Evolutionary conservation across 352 stramenopile genomes (phyloP).

Genomic region (Pythium phragmitis): DNA sequence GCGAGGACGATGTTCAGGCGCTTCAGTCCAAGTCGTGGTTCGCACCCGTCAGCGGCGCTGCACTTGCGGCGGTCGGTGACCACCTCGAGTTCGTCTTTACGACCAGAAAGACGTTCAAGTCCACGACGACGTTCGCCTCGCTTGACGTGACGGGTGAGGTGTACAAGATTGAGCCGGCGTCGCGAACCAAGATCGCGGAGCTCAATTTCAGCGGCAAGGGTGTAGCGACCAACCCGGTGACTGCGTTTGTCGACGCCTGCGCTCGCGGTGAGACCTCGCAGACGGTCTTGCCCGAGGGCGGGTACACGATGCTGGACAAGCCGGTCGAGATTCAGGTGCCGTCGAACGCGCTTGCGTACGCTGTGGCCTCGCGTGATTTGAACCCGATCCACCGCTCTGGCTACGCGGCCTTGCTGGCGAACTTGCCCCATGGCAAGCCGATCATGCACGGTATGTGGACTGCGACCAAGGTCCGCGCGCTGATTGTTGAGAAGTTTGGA

Average conservation of each 20-base stretch:
- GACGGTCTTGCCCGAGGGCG: slow-evolving; percentile 46
- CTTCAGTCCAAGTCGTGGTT: slow-evolving; percentile 73
- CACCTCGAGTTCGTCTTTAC: slow-evolving; percentile 47
- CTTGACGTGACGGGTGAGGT: slow-evolving; percentile 54
- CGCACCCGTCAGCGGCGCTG: slow-evolving; percentile 27
- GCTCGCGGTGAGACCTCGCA: slow-evolving; percentile 13
- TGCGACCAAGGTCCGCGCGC: slow-evolving; percentile 75
- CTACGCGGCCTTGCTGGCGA: slow-evolving; percentile 71
- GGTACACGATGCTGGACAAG: slow-evolving; percentile 66
- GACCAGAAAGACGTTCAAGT: slow-evolving; percentile 60
- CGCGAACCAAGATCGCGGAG: slow-evolving; percentile 28
- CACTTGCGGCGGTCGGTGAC: slow-evolving; percentile 40
- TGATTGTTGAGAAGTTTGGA: slow-evolving; percentile 57
- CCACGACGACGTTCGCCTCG: slow-evolving; percentile 35
- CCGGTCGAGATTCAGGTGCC: slow-evolving; percentile 71
- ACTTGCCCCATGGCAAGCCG: slow-evolving; percentile 65
- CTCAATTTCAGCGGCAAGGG: slow-evolving; percentile 19
- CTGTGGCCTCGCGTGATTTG: slow-evolving; percentile 77
- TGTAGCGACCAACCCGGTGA: slow-evolving; percentile 16
- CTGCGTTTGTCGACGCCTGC: slow-evolving; percentile 12
- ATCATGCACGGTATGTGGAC: slow-evolving; percentile 91
- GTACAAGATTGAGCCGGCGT: slow-evolving; percentile 36
- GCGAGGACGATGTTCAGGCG: slow-evolving; percentile 49
- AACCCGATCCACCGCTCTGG: slow-evolving; percentile 87
- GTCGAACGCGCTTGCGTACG: slow-evolving; percentile 60